A percentile compares a stretch with the other conserved stretches of the same genome.
Evolutionary conservation across 257 asterid species (phyloP).

Genomic region (Perilla frutescens): DNA sequence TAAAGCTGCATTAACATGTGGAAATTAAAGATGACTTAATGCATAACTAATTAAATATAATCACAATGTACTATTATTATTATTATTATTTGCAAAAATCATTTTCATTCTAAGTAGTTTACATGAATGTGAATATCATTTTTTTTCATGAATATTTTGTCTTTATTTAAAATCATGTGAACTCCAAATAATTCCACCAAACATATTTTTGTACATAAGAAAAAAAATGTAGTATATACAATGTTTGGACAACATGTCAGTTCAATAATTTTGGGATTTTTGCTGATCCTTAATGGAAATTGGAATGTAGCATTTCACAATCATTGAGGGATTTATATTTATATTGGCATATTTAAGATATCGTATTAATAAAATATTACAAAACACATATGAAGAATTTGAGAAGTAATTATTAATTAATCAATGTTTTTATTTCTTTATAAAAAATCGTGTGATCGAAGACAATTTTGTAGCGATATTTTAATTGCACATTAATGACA

Average conservation of each 20-base stretch:
- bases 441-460: too few relatives aligned
- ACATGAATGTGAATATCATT: not conserved
- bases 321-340: constrained; percentile 11
- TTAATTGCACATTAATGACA: not conserved
- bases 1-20: too few relatives aligned
- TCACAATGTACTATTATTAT: too few relatives aligned
- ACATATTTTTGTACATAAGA: not conserved
- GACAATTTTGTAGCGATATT: not conserved
- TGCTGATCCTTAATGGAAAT: not conserved
- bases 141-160: not conserved
- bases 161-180: not conserved
- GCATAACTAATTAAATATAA: too few relatives aligned
- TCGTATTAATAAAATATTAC: too few relatives aligned
- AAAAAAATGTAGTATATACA: not conserved
- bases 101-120: not conserved
- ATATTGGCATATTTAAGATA: not conserved
- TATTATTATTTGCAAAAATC: too few relatives aligned
- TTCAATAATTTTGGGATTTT: not conserved
- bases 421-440: too few relatives aligned
- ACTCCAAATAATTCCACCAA: constrained; percentile 22
- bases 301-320: constrained; percentile 21
- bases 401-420: too few relatives aligned
- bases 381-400: not conserved
- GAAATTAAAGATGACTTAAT: too few relatives aligned
- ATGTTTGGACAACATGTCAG: not conserved